Base-by-base conservation (phyloP, 768 basidiomycete genomes). In the Sistotremastrum niveocremeum region DNA sequence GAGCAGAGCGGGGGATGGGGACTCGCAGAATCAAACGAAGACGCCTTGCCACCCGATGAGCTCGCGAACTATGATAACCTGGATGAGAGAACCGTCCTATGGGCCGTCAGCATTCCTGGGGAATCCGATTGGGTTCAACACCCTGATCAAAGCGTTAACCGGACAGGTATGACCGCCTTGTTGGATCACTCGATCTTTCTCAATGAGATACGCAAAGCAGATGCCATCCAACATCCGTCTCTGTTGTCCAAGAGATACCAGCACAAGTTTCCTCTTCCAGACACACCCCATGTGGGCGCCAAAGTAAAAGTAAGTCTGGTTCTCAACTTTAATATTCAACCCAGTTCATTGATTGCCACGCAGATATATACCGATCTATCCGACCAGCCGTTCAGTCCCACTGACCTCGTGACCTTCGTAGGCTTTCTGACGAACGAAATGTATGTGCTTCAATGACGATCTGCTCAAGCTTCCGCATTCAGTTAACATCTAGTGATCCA, bases 91-190 rank as follows among this genome's bases (percentile, higher is more conserved):
- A 69, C 62, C 12, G 65, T 77, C 12, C 44, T 85, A 6, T 90
- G 87, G 87, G 80, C 77, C 1, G 76, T 84, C 31, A 77, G 69
- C 47, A 70, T 89, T 5, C 86, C 86, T 2, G 81, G 78, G 28
- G 71, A 84, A 56, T 69, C 72, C 41, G 47, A 60, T 0, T 88
- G 84, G 83, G 30, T 45, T 35, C 36, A 11, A 34, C 11, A 37
- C 35, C 10, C 37, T 35, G n/a, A 6, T 34, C 7, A 34, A 41
- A 41, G 6, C 20, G 11, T 10, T 31, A 38, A 31, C 30, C 35
- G 30, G 50, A 33, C 32, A 37, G 29, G 4, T 41, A 39, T 8
- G 31, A 37, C 44, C 45, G 40, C 35, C 11, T 31, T 37, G 39
- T 31, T 37, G 4, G 12, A 29, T 37, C 29, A 28, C 41, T 61